These are phyloP conservation scores for Chaetomiaceae sp. DNA, from an alignment of 2,329 filamentous ascomycete genomes.

Conservation along the genomic window DNA sequence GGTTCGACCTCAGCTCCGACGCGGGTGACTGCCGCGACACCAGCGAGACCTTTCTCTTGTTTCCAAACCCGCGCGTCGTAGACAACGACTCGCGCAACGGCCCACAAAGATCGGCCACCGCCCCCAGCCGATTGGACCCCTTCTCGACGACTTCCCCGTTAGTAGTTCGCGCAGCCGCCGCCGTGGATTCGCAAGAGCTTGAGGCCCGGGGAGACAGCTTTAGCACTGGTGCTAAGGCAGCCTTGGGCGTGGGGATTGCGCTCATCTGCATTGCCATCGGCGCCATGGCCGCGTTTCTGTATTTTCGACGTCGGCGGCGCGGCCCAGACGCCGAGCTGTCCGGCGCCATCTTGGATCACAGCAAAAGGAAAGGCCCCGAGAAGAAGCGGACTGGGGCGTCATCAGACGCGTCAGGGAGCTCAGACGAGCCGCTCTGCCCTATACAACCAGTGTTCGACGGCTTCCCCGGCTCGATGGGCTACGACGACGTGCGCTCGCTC, in stretches of 20 bases:
- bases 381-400: constrained; percentile 19
- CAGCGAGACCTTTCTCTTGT: constrained; percentile 21
- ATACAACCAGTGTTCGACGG: constrained; percentile 29
- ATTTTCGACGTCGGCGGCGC: constrained; percentile 24
- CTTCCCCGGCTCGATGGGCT: constrained; percentile 28
- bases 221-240: constrained; percentile 25
- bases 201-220: constrained; percentile 18
- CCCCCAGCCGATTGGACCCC: neutral
- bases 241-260: constrained; percentile 24
- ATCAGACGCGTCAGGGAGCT: constrained; percentile 22
- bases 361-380: constrained; percentile 21
- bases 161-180: constrained; percentile 4
- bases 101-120: neutral
- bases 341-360: constrained; percentile 18
- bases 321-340: constrained; percentile 16
- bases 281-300: constrained; percentile 27
- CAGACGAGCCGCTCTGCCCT: constrained; percentile 25
- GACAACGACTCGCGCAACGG: constrained; percentile 9
- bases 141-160: constrained; percentile 2
- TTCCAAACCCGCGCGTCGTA: constrained; percentile 8
- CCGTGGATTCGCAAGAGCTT: constrained; percentile 10
- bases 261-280: constrained; percentile 20
- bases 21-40: constrained; percentile 21
- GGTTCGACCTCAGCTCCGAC: constrained; percentile 24
- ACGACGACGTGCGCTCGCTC: constrained; percentile 28